These are phyloP conservation scores for Microstroma glucosiphilum DNA, from an alignment of 1,284 basidiomycete species.

Conservation along the genomic window DNA sequence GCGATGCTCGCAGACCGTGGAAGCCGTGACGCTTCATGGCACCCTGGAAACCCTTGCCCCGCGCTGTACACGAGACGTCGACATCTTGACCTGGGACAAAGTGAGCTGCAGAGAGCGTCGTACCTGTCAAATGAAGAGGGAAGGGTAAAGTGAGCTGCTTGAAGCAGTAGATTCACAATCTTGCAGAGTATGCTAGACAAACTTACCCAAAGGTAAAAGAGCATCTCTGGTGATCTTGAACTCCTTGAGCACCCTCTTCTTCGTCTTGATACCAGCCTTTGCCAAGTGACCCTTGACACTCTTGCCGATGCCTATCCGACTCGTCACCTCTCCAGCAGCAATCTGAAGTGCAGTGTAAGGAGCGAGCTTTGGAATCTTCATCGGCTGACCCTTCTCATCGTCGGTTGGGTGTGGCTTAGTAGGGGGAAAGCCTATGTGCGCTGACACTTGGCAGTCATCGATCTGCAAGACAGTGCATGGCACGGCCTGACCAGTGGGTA, in stretches of 20 bases:
- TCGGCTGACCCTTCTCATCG: neutral
- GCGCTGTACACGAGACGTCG: slow-evolving; percentile 88
- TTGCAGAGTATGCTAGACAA: too few relatives aligned
- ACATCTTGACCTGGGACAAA: slow-evolving; percentile 97
- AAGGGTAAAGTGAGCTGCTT: slow-evolving; percentile 9
- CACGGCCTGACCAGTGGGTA: slow-evolving; percentile 74
- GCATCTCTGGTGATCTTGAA: slow-evolving; percentile 85
- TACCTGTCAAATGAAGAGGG: slow-evolving; percentile 58
- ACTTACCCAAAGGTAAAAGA: slow-evolving; percentile 74
- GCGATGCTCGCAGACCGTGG: slow-evolving; percentile 82
- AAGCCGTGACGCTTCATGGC: slow-evolving; percentile 96
- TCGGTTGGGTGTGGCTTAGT: neutral
- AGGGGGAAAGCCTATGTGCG: slow-evolving; percentile 23
- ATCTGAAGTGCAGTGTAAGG: slow-evolving; percentile 51
- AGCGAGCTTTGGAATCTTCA: neutral
- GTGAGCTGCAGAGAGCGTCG: slow-evolving; percentile 80
- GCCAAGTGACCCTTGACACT: slow-evolving; percentile 84
- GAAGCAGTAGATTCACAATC: neutral
- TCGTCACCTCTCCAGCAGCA: slow-evolving; percentile 56
- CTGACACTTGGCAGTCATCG: slow-evolving; percentile 47
- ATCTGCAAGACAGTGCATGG: slow-evolving; percentile 95
- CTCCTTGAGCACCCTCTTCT: slow-evolving; percentile 81
- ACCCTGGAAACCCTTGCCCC: slow-evolving; percentile 92
- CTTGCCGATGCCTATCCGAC: slow-evolving; percentile 62
- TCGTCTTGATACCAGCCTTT: slow-evolving; percentile 66